Evolutionary conservation across 129 eudicot species (phyloP).

Genomic region (Ambrosia artemisiifolia): DNA sequence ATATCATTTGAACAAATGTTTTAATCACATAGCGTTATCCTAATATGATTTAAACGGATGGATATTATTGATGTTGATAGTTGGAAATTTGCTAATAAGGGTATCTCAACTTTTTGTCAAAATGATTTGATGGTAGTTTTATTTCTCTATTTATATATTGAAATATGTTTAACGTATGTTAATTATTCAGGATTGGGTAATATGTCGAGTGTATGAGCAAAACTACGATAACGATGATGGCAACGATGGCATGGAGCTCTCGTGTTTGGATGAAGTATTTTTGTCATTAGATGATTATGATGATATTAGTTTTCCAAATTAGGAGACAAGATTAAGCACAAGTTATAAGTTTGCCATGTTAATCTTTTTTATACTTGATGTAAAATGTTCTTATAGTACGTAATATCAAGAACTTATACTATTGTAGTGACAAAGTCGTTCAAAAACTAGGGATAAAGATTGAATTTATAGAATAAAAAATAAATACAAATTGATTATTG

Average conservation of each 20-base stretch:
- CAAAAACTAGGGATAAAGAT: not conserved
- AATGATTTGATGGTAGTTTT: not conserved
- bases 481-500: not conserved
- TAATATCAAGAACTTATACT: slow-evolving; percentile 17
- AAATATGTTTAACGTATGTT: not conserved
- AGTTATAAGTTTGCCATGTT: not conserved
- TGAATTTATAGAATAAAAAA: not conserved
- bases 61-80: not conserved
- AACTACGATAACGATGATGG: slow-evolving; percentile 38
- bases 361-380: slow-evolving; percentile 7
- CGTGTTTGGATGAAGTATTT: slow-evolving; percentile 88
- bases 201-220: slow-evolving; percentile 72
- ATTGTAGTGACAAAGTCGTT: slow-evolving; percentile 11
- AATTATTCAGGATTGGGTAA: slow-evolving; percentile 75
- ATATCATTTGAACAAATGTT: too few species aligned
- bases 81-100: not conserved
- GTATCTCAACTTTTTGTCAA: not conserved
- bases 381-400: slow-evolving; percentile 2
- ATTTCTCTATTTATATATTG: not conserved
- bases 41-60: too few species aligned
- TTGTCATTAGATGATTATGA: slow-evolving; percentile 77
- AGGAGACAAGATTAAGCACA: slow-evolving; percentile 16
- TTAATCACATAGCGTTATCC: too few species aligned
- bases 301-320: slow-evolving; percentile 67
- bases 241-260: slow-evolving; percentile 58